Base-by-base conservation (phyloP, 1,284 basidiomycete species). In the Rhizopogon parksii region DNA sequence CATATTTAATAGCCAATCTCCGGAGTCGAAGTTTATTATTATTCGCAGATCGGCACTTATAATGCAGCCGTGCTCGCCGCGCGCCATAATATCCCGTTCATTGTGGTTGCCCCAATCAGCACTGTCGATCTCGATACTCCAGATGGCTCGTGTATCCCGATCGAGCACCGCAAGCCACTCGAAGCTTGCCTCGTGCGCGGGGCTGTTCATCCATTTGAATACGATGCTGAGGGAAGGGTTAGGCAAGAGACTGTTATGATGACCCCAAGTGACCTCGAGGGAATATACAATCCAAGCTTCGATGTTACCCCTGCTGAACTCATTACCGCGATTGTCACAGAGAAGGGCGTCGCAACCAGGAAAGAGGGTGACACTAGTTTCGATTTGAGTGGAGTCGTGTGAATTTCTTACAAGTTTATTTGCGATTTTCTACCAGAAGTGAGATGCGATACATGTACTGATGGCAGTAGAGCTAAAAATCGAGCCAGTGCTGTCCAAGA, bases 281-380 rank as follows among this genome's bases (percentile, higher is more conserved):
- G 80, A 75, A 80, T 94, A 7, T 93, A 94, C 68, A 96, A 95
- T 68, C 92, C 93, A 3, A 89, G 87, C 55, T 96, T 95, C 66
- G 93, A 95, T 64, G 91, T 96, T 14, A 95, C 93, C 0, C 92
- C 93, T 0, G 89, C 91, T 1, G 85, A 89, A 56, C 68, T 83
- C 42, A 88, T 88, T 52, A 82, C 79, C 8, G 88, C 88, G n/a
- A 88, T 94, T 47, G 90, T 92, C 5, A 93, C 91, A 3, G 91
- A 94, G 71, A 92, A 86, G 62, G 91, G 91, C 9, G 89, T 93
- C 9, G 88, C 88, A 3, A 79, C 83, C 52, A 80, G 77, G 58
- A 66, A 67, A 50, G 72, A 73, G 4, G 80, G 80, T 17, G 71
- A 75, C 52, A 65, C 58, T 2, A 57, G 47, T 9, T 83, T 86